A percentile compares a stretch with the other conserved stretches of the same genome.
Evolutionary conservation across 176 grass and related monocot species (phyloP).

Genomic region (Microstegium vimineum): DNA sequence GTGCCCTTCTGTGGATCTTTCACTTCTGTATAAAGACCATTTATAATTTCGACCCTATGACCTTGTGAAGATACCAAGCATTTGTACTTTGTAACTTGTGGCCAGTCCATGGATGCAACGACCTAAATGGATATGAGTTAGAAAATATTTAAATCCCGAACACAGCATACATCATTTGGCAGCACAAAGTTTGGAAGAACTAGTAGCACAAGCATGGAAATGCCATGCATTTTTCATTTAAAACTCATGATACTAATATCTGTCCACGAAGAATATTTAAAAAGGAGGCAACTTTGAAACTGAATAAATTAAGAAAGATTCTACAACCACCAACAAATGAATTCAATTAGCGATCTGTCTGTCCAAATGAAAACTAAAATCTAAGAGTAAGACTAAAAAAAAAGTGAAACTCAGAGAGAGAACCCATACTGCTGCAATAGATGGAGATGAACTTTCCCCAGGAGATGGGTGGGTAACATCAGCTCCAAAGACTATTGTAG

Average conservation of each 20-base stretch:
- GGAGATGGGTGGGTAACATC: constrained; percentile 81
- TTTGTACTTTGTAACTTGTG: constrained; percentile 68
- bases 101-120: constrained; percentile 92
- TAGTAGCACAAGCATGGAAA: not conserved
- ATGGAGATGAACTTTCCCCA: constrained; percentile 58
- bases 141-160: not conserved
- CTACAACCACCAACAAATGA: not conserved
- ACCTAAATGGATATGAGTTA: constrained; percentile 38
- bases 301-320: not conserved
- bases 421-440: constrained; percentile 59
- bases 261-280: not conserved
- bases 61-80: constrained; percentile 75
- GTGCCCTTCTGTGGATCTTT: constrained; percentile 46
- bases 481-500: constrained; percentile 71
- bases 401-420: not conserved
- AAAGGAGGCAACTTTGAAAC: not conserved
- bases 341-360: not conserved
- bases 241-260: not conserved
- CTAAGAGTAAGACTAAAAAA: not conserved
- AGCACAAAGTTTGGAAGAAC: not conserved
- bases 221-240: not conserved
- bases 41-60: constrained; percentile 74
- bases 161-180: not conserved
- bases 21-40: constrained; percentile 48
- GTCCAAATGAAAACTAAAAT: not conserved